These are phyloP conservation scores for Astrephomene gubernaculifera DNA, from an alignment of 139 green algal genomes.

Conservation along the genomic window DNA sequence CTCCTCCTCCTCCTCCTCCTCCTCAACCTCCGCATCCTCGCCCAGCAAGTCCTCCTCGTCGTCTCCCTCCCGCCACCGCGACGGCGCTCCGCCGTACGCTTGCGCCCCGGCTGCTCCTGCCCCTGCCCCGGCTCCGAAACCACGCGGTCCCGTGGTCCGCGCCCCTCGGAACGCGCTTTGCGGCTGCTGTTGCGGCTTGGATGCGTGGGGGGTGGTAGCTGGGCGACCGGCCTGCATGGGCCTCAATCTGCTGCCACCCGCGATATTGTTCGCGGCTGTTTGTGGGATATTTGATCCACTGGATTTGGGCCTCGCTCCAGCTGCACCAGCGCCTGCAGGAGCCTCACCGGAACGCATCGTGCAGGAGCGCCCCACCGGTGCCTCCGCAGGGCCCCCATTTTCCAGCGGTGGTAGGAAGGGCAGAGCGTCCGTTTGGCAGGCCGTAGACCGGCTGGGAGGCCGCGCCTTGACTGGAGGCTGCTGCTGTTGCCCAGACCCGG, in stretches of 20 bases:
- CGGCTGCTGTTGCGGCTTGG: constrained; percentile 23
- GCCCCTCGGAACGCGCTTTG: background rate
- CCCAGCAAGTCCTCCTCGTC: background rate
- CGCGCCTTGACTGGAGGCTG: background rate
- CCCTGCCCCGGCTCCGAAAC: background rate
- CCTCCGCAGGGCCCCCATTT: background rate
- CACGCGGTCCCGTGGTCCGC: background rate
- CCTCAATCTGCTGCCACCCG: background rate
- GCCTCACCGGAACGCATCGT: too few relatives aligned
- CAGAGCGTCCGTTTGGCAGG: background rate
- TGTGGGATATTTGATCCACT: background rate
- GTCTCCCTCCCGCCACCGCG: background rate
- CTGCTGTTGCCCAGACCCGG: background rate
- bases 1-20: background rate
- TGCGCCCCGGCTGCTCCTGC: background rate
- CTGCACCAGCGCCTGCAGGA: background rate
- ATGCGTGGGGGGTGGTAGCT: background rate
- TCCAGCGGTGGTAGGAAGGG: background rate
- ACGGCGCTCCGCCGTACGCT: background rate
- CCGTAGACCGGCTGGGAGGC: background rate
- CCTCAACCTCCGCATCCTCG: background rate
- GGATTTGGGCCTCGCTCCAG: background rate
- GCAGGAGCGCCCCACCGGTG: background rate
- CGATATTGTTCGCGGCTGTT: too few relatives aligned
- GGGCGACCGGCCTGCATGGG: background rate